Conservation (phyloP, 1,284 basidiomycete genomes). For the Tilletia setariae region DNA sequence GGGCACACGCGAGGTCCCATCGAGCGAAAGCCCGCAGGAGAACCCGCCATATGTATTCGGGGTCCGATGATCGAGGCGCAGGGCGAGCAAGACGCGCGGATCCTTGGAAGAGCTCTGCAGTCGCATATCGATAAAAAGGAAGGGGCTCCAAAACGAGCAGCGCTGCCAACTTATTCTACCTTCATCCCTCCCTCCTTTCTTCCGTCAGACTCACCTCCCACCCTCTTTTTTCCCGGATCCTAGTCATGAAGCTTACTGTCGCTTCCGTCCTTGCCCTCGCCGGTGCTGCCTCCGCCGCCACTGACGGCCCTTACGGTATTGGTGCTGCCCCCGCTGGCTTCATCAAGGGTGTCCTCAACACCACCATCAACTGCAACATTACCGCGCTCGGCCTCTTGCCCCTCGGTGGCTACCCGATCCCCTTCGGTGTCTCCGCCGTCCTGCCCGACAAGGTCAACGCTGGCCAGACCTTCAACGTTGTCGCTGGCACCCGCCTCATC, state of each 20-base stretch:
- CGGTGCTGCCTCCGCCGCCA: not conserved
- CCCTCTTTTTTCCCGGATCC: too few relatives aligned
- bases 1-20: too few relatives aligned
- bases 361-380: constrained; percentile 1
- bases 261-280: constrained; percentile 10
- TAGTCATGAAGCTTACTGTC: not conserved
- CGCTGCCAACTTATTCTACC: too few relatives aligned
- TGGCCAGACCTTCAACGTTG: constrained; percentile 2
- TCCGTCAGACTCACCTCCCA: too few relatives aligned
- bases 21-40: too few relatives aligned
- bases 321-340: constrained; percentile 4
- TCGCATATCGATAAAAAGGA: too few relatives aligned
- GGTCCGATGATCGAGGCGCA: too few relatives aligned
- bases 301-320: constrained; percentile 2
- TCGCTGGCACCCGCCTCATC: constrained; percentile 1
- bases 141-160: too few relatives aligned
- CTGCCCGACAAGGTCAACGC: constrained; percentile 8
- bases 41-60: too few relatives aligned
- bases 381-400: not conserved
- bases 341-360: constrained; percentile 12
- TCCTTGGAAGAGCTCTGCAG: too few relatives aligned
- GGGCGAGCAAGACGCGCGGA: too few relatives aligned
- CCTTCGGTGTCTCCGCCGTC: not conserved
- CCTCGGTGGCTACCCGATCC: constrained; percentile 3
- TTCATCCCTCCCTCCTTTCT: too few relatives aligned